Percentiles rank a stretch among this genome's conserved stretches.
These are phyloP conservation scores for Cephalotrichum gorgonifer DNA, from an alignment of 2,329 filamentous ascomycete genomes.

Conservation along the genomic window DNA sequence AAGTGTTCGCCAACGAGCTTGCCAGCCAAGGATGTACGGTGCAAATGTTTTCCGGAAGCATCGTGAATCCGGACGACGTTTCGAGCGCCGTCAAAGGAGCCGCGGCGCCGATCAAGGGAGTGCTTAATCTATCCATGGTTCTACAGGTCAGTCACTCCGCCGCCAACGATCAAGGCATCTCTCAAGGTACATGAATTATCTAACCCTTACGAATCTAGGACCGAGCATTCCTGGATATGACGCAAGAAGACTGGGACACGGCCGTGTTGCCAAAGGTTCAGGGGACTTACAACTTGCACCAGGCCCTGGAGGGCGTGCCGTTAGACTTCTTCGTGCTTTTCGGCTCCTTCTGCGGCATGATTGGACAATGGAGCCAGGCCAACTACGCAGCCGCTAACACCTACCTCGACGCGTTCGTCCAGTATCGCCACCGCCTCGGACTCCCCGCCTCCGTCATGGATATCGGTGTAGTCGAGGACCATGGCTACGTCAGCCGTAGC, in stretches of 20 bases:
- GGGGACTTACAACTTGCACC: slow-evolving; percentile 25
- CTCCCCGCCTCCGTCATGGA: slow-evolving; percentile 24
- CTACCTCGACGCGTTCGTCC: slow-evolving; percentile 26
- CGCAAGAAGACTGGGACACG: slow-evolving; percentile 17
- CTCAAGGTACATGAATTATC: too few relatives aligned
- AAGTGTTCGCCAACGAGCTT: slow-evolving; percentile 11
- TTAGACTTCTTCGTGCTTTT: slow-evolving; percentile 27
- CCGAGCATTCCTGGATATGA: slow-evolving; percentile 19
- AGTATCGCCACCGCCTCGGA: slow-evolving; percentile 19
- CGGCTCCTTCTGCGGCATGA: slow-evolving; percentile 21
- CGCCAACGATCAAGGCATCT: too few relatives aligned
- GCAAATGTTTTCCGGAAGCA: slow-evolving; percentile 18
- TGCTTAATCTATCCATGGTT: background rate
- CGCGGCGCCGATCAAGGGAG: background rate
- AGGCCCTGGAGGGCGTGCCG: slow-evolving; percentile 7
- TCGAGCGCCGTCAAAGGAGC: slow-evolving; percentile 9
- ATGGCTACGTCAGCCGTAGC: slow-evolving; percentile 19
- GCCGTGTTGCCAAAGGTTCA: slow-evolving; percentile 18
- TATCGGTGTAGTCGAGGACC: slow-evolving; percentile 21
- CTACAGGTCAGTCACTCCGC: background rate
- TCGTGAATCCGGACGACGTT: slow-evolving; percentile 18
- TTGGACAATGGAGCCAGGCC: slow-evolving; percentile 24
- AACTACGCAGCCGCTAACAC: slow-evolving; percentile 32
- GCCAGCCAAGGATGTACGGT: slow-evolving; percentile 9
- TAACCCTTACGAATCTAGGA: too few relatives aligned